A percentile compares a stretch with the other conserved stretches of the same genome.
Conservation (phyloP, 768 basidiomycete species). For the Bullera alba region DNA sequence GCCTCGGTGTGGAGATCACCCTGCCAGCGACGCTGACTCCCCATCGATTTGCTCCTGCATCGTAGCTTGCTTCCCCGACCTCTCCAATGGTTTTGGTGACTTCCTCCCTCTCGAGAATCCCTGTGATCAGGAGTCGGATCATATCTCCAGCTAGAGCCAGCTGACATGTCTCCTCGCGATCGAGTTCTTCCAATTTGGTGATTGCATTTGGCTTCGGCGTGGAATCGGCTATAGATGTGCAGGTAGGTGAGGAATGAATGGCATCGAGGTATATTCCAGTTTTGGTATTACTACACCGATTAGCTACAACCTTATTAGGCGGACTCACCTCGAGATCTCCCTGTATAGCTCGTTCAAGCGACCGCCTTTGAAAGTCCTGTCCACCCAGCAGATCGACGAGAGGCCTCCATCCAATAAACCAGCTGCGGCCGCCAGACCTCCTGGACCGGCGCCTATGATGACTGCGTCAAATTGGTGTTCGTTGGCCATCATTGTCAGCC, state of each 20-base stretch:
- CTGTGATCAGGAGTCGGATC: conserved; percentile 11
- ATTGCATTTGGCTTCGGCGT: conserved; percentile 19
- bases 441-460: conserved; percentile 27
- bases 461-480: conserved; percentile 21
- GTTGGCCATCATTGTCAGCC: too few relatives aligned
- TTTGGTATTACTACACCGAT: conserved; percentile 24
- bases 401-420: conserved; percentile 17
- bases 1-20: background rate
- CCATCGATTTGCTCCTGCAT: conserved; percentile 5
- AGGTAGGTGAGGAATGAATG: conserved; percentile 14
- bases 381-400: conserved; percentile 18
- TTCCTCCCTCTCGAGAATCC: conserved; percentile 1
- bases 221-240: conserved; percentile 7
- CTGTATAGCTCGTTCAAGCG: conserved; percentile 25
- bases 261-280: conserved; percentile 27
- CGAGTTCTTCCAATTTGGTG: conserved; percentile 6
- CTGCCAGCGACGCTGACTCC: background rate
- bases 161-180: conserved; percentile 21
- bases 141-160: conserved; percentile 24
- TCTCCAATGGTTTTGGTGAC: conserved; percentile 7
- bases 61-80: conserved; percentile 4
- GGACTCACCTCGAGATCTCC: conserved; percentile 29
- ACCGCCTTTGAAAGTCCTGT: conserved; percentile 16
- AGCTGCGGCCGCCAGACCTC: conserved; percentile 17
- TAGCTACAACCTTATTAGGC: background rate